Base-by-base conservation (phyloP, 495 filamentous ascomycete genomes). In the Hypoxylon subgilvum region DNA sequence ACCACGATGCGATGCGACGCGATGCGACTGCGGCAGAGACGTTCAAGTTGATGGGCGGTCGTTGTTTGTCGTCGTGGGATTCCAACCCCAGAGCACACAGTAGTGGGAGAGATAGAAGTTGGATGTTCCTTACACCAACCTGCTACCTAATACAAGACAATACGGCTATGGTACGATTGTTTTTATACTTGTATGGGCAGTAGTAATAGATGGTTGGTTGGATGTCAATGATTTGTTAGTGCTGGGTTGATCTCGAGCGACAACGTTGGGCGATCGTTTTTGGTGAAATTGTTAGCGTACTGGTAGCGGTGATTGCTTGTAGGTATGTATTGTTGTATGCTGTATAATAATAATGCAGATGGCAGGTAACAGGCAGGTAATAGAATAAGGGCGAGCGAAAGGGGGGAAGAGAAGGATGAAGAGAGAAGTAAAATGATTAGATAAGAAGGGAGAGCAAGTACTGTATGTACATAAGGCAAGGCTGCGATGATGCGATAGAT, bases 1-100 rank as follows among this genome's bases (percentile, higher is more conserved):
- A 64, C n/a, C n/a, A n/a, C n/a, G n/a, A n/a, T n/a, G n/a, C 61
- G 54, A 64, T 64, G 61, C 61, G 61, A 64, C 54, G 47, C 44
- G 38, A 14, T 32, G 32, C 28, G 41, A 32, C 19, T 16, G 13
- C 38, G 17, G 17, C 12, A 14, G 17, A 31, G 39, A 52, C 4
- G 17, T 22, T 30, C 27, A 10, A 46, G 10, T 7, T 34, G 14
- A 21, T 14, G 14, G 22, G 51, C 48, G 59, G 52, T 27, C 43
- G 46, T 42, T 46, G 52, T 38, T 55, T n/a, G 47, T 51, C 47
- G 59, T 63, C 59, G 59, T 49, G 52, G 41, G 59, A 57, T 57
- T 57, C 40, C 52, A 14, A 27, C 38, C 34, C 22, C 17, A 40
- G 21, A 56, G 45, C 23, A 34, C 52, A 56, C 52, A 55, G n/a